Evolutionary conservation across 306 rosid genomes (phyloP), one percentile per base, ranked within the genome.

Genomic region (Glycine soja): DNA sequence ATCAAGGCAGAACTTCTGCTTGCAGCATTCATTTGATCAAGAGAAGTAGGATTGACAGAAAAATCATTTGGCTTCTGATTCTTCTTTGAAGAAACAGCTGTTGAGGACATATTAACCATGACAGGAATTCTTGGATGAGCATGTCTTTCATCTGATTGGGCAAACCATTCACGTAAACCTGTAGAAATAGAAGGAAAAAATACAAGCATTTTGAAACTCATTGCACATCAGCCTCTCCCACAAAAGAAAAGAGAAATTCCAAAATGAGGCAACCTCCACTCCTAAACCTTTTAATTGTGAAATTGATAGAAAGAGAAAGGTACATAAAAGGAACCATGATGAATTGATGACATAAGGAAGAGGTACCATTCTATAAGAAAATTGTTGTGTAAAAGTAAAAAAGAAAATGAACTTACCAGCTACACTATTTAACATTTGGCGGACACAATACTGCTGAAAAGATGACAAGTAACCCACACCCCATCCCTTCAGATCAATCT

Each of bases 401-500:
- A 67, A 72, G 46, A 78, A 80, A 63, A 81, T 16, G 7, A 61
- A 79, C 89, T 91, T 76, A 95, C 99, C 99, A 78, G 99, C 97
- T 77, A 95, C 98, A 85, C 98, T 92, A 86, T 95, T 95, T 87
- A 95, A 82, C 89, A 95, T 86, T 86, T 95, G 99, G 71, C 93
- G 97, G 63, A 95, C 94, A 87, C 99, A 95, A 89, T 95, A 93
- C 87, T 93, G 99, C 92, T 93, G 99, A 86, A 93, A 95, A 57
- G 97, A 91, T 75, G 98, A 81, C 9, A 90, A 14, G 78, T 95
- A 95, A 82, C 99, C 97, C 73, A 84, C 98, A 70, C 96, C 99
- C 99, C 99, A 95, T 69, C 99, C 99, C 89, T 95, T 95, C 80
- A 95, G 84, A 86, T 95, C 99, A 86, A 95, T 91, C 91, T 95